phyloP scores from a whole-genome alignment of 2,329 filamentous ascomycete species.

The Salinomyces thailandicus region DNA sequence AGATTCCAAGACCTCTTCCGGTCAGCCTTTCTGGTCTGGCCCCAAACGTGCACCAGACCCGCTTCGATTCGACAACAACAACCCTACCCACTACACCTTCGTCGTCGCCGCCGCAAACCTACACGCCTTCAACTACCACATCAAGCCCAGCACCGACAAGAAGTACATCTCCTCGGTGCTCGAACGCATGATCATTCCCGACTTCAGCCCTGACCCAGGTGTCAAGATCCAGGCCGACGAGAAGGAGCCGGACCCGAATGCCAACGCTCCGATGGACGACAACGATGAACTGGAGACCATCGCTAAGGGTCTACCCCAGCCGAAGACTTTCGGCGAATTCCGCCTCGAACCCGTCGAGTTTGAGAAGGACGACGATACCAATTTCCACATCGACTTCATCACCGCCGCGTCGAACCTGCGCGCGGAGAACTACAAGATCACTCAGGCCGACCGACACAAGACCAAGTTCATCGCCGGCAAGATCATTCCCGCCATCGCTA shows the following conservation, averaged over 20 bases:
- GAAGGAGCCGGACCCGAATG: conserved; percentile 86
- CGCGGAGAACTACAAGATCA: conserved; percentile 96
- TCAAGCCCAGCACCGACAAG: conserved; percentile 58
- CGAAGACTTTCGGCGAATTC: conserved; percentile 75
- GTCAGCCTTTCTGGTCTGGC: conserved; percentile 93
- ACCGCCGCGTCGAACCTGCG: conserved; percentile 92
- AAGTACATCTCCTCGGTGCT: conserved; percentile 68
- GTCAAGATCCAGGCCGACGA: conserved; percentile 97
- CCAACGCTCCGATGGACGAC: conserved; percentile 52
- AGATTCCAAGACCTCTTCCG: conserved; percentile 76
- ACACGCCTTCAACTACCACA: conserved; percentile 96
- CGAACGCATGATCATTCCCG: conserved; percentile 87
- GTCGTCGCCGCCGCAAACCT: conserved; percentile 81
- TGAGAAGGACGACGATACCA: conserved; percentile 96
- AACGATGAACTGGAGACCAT: conserved; percentile 65
- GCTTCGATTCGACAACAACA: conserved; percentile 75
- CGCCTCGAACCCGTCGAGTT: conserved; percentile 89
- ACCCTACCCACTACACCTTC: conserved; percentile 80
- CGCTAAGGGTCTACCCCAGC: conserved; percentile 59
- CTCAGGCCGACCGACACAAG: conserved; percentile 85
- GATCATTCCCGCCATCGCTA: conserved; percentile 97
- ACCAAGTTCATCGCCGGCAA: conserved; percentile 99
- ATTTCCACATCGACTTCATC: conserved; percentile 98
- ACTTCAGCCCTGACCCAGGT: conserved; percentile 79
- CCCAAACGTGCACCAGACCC: conserved; percentile 92